Conservation (phyloP, 2,329 filamentous ascomycete genomes). For the Pseudonectria buxi region DNA sequence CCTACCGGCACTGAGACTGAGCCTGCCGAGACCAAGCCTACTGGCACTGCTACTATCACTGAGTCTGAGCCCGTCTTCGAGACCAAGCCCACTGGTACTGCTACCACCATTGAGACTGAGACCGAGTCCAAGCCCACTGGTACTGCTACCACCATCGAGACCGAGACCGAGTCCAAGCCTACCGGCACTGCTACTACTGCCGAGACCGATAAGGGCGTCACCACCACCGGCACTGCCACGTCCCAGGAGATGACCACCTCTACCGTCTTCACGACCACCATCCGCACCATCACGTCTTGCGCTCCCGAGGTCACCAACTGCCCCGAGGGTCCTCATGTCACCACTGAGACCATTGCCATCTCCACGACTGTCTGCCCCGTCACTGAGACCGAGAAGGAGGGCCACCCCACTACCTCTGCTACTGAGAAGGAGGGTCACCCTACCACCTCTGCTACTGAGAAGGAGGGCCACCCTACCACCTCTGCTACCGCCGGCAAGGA, state of each 20-base stretch:
- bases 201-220: conserved; percentile 1
- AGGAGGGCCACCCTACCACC: too few relatives aligned
- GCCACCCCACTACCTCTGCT: conserved; percentile 6
- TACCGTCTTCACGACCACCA: conserved; percentile 16
- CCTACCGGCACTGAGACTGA: conserved; percentile 1
- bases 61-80: not conserved
- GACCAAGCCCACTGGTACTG: not conserved
- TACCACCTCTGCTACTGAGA: conserved; percentile 5
- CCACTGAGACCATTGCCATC: conserved; percentile 25
- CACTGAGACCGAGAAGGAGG: conserved; percentile 11
- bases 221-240: not conserved
- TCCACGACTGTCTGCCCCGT: conserved; percentile 40
- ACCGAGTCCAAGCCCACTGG: conserved; percentile 1
- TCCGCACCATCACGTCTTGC: conserved; percentile 15
- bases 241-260: conserved; percentile 14
- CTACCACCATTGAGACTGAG: not conserved
- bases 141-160: conserved; percentile 3
- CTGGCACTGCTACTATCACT: conserved; percentile 2
- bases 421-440: conserved; percentile 9
- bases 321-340: conserved; percentile 19
- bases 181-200: conserved; percentile 7
- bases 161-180: conserved; percentile 2
- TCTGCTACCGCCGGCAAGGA: not conserved
- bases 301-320: conserved; percentile 16
- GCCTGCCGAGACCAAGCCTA: not conserved